Base-by-base conservation (phyloP, 331 rosid species). In the Stylosanthes scabra region DNA sequence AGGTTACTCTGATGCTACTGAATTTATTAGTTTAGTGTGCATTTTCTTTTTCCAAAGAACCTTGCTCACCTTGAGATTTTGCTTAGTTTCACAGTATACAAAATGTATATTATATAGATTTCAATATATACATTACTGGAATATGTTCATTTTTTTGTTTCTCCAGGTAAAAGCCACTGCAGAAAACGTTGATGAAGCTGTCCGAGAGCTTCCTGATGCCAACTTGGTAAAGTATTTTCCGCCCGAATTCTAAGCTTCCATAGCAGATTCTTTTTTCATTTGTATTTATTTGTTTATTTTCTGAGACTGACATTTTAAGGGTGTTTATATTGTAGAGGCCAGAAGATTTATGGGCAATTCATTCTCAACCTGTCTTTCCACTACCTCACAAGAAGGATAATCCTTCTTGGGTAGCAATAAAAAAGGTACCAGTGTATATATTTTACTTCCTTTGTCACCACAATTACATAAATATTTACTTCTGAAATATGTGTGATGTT, bases 151-250 rank as follows among this genome's bases (percentile, higher is more conserved):
- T 63, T 49, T 72, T 12, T 78, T 74, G n/a, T 44, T 37, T 57
- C 78, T 63, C 74, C 79, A 94, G 99, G 99, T 90, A 49, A 94
- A 88, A 91, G 87, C 90, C 63, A 88, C 96, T 0, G 97, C 99
- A 61, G 92, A 72, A 84, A 91, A 87, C 83, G 97, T 94, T 74
- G 83, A 86, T 66, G 94, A 73, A 66, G 99, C 97, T 83, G 97
- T 94, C 39, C 83, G 97, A 61, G 99, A 94, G 83, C 99, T 94
- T 87, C 99, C 99, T 34, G 97, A 91, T 84, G 97, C 99, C 82
- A 94, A 94, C 82, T 88, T 71, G 99, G 99, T 94, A 91, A 87
- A 93, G 89, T 87, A 90, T 87, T 34, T 34, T 83, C 79, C 31
- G 4, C 39, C 39, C 3, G 39, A 34, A 34, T 34, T 34, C 39